Evolutionary conservation across 2,329 filamentous ascomycete species (phyloP), one percentile per base, ranked within the genome.

Genomic region (Corinectria fuckeliana): DNA sequence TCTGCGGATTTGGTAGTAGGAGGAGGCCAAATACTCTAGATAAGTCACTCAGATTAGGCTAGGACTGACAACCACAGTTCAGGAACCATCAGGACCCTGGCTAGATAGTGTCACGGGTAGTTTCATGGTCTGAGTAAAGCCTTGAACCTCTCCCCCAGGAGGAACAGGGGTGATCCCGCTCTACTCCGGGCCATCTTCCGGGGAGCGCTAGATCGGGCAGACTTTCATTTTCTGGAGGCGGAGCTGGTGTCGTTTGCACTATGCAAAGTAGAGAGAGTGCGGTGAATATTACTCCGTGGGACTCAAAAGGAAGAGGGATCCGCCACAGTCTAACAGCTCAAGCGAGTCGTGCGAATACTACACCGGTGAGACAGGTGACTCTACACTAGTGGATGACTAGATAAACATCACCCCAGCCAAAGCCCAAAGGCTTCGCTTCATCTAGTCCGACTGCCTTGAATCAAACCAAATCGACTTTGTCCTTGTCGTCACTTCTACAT

Each of bases 261-360:
- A 56, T 63, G 61, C 61, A 58, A 58, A 58, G 61, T 61, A 63
- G 28, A n/a, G n/a, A n/a, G 38, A 30, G 14, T 45, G 50, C 58
- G 61, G 50, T 54, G 44, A 61, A 61, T 61, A 56, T 63, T 63
- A 50, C 61, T 50, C 32, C 16, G n/a, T 45, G 45, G 42, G 52
- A 48, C 54, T 48, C 36, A 58, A 53, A 53, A 38, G 58, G 61
- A 50, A 63, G 41, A 42, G 44, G 21, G 18, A 14, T 50, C 55
- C 54, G 56, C 32, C 11, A 6, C 1, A n/a, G n/a, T n/a, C n/a
- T n/a, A n/a, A n/a, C n/a, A n/a, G n/a, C n/a, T n/a, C n/a, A n/a
- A n/a, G n/a, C n/a, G n/a, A n/a, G n/a, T n/a, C n/a, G n/a, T n/a
- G n/a, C n/a, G n/a, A n/a, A n/a, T n/a, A n/a, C n/a, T n/a, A n/a